Conservation (phyloP, 805 yeast genomes). For the Yarrowia hollandica region DNA sequence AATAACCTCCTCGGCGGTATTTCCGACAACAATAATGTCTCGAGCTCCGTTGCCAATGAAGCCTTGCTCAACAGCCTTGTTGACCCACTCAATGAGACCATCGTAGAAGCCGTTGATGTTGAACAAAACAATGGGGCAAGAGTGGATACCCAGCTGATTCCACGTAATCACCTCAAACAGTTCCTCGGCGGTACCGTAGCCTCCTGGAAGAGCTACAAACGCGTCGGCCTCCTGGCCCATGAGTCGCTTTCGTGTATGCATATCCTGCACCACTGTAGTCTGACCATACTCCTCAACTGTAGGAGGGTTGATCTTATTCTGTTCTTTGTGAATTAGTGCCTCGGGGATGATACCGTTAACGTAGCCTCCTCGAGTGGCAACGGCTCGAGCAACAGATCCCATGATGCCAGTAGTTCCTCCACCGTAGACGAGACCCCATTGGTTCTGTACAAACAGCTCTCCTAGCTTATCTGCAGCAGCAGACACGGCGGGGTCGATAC, state of each 20-base stretch:
- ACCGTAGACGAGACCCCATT: conserved; percentile 82
- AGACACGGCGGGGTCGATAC: conserved; percentile 51
- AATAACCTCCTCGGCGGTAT: conserved; percentile 67
- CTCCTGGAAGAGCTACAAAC: conserved; percentile 88
- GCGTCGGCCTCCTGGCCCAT: conserved; percentile 89
- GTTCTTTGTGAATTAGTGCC: conserved; percentile 73
- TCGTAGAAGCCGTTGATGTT: conserved; percentile 82
- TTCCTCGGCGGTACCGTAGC: conserved; percentile 88
- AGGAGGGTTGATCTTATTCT: conserved; percentile 51
- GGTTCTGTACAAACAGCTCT: conserved; percentile 51
- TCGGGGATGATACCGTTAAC: conserved; percentile 88
- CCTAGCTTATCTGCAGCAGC: conserved; percentile 66
- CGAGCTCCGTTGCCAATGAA: conserved; percentile 70
- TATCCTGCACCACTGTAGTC: conserved; percentile 78
- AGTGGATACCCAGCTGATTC: conserved; percentile 85
- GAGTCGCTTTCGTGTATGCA: conserved; percentile 84
- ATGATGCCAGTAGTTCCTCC: conserved; percentile 65
- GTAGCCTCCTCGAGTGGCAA: conserved; percentile 35
- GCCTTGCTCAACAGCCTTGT: conserved; percentile 59
- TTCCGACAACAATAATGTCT: conserved; percentile 66
- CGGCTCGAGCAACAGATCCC: conserved; percentile 37
- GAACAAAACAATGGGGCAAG: conserved; percentile 74
- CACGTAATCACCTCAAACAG: conserved; percentile 87
- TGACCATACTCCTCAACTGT: conserved; percentile 64
- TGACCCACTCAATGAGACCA: conserved; percentile 60